Evolutionary conservation across 2,329 filamentous ascomycete genomes (phyloP), one percentile per base, ranked within the genome.

Genomic region (Coleophoma cylindrospora): DNA sequence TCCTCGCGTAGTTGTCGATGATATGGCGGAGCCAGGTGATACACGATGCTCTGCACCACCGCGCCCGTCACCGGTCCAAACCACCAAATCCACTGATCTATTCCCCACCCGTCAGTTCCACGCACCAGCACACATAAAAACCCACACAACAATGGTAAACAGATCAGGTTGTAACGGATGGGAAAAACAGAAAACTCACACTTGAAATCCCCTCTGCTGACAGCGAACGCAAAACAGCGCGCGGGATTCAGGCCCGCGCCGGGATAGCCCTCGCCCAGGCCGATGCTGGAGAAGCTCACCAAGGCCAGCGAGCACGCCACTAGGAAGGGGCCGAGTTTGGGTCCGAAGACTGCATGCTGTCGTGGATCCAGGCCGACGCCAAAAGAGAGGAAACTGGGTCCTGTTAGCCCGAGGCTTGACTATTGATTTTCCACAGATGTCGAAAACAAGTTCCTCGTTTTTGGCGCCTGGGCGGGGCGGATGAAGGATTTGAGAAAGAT

Each of bases 321-420:
- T 8, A 81, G 61, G 22, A 76, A 71, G 0, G 77, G 75, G 0
- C 70, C 70, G 3, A 77, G 58, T 0, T 74, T 70, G 7, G 74
- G 75, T 0, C 77, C 77, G 52, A 78, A 74, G 1, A 74, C 67
- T 32, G 71, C 64, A 0, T 64, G 67, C 55, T 80, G 76, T 15
- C 77, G 61, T 0, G 77, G 77, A 59, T 80, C 77, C 4, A 81
- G 58, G 9, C 74, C 77, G 3, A 79, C 71, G 0, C 77, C 76
- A 54, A 80, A 80, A 0, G 75, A 70, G 6, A 80, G 64, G 49
- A 79, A 73, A 0, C 57, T 64, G 11, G 11, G 2, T 15, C 1
- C 11, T 6, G 36, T 56, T 40, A 54, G 49, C 19, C 13, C 1
- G 2, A 19, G 19, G 3, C 19, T 19, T 19, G 2, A 3, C 19